These are phyloP conservation scores for Neoarthrinium moseri DNA, from an alignment of 2,329 filamentous ascomycete genomes.

Conservation along the genomic window DNA sequence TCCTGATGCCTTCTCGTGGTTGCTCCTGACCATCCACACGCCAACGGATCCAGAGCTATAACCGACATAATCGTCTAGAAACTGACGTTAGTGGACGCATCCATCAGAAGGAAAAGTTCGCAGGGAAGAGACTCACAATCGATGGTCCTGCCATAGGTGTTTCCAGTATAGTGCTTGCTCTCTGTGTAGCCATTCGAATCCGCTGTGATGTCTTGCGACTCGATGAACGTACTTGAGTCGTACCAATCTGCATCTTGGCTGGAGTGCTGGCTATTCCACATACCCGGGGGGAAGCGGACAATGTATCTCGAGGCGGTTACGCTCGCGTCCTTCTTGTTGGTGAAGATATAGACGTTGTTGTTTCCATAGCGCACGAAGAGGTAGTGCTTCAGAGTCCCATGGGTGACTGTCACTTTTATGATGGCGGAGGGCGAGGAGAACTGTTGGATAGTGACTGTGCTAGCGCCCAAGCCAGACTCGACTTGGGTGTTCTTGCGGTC, in stretches of 20 bases:
- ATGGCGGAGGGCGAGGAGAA: conserved; percentile 23
- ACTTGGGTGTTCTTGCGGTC: conserved; percentile 21
- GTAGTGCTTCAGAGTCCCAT: conserved; percentile 33
- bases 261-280: conserved; percentile 22
- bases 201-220: conserved; percentile 27
- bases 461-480: conserved; percentile 28
- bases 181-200: conserved; percentile 31
- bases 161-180: conserved; percentile 38
- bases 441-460: conserved; percentile 27
- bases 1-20: conserved; percentile 39
- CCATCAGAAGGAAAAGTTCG: background rate
- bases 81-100: background rate
- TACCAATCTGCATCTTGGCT: conserved; percentile 28
- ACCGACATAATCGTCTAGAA: conserved; percentile 35
- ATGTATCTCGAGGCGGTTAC: conserved; percentile 38
- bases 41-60: conserved; percentile 33
- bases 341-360: conserved; percentile 39
- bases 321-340: conserved; percentile 37
- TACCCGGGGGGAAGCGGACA: conserved; percentile 28
- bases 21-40: conserved; percentile 36
- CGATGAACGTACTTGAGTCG: conserved; percentile 32
- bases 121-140: conserved; percentile 20
- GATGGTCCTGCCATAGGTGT: conserved; percentile 34
- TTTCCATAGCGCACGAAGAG: conserved; percentile 33
- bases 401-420: conserved; percentile 33